phyloP scores from a whole-genome alignment of 2,329 filamentous ascomycete species.

The Stemphylium lycopersici region DNA sequence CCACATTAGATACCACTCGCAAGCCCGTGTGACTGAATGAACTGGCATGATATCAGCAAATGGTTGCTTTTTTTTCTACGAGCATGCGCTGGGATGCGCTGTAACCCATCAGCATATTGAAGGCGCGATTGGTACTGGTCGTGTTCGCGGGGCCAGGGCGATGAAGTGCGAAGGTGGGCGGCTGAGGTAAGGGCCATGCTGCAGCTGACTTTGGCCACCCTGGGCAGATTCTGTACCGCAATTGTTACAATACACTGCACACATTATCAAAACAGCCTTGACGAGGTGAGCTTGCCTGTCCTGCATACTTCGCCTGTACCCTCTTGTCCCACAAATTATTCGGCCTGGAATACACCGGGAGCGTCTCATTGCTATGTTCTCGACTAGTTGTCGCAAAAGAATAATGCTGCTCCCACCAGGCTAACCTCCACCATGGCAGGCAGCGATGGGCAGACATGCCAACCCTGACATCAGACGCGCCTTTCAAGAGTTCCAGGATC shows the following conservation, averaged over 20 bases:
- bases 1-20: not conserved
- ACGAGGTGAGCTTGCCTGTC: slow-evolving; percentile 22
- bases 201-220: not conserved
- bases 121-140: too few relatives aligned
- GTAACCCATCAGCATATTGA: too few relatives aligned
- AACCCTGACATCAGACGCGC: slow-evolving; percentile 51
- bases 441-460: slow-evolving; percentile 43
- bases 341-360: too few relatives aligned
- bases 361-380: not conserved
- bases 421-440: slow-evolving; percentile 22
- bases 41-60: too few relatives aligned
- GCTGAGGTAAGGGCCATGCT: slow-evolving; percentile 14
- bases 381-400: not conserved
- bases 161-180: too few relatives aligned
- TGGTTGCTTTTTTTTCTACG: too few relatives aligned
- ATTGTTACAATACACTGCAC: slow-evolving; percentile 16
- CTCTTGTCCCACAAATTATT: not conserved
- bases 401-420: slow-evolving; percentile 5
- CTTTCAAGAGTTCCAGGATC: slow-evolving; percentile 51
- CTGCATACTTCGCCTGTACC: not conserved
- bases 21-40: too few relatives aligned
- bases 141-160: too few relatives aligned
- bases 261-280: slow-evolving; percentile 10
- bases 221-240: slow-evolving; percentile 14
- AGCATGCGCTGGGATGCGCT: too few relatives aligned